Evolutionary conservation across 768 basidiomycete genomes (phyloP), one percentile per base, ranked within the genome.

Genomic region (Exidia glandulosa): DNA sequence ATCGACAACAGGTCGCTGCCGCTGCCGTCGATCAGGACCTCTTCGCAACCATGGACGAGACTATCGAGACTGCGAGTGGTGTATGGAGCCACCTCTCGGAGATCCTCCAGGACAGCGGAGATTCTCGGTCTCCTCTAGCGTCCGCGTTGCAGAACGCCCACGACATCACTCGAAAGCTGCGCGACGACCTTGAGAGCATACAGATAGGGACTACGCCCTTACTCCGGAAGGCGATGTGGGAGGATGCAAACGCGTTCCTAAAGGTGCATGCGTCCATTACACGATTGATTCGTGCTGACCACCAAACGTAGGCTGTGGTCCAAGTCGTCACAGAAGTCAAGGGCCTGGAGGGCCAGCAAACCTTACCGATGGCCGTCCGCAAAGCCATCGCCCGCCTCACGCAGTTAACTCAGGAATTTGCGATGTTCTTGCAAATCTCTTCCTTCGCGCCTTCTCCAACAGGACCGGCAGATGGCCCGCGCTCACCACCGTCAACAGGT

Each of bases 71-170:
- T 13, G 93, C 91, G 10, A 87, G 88, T 12, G 76, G 78, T 29
- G 87, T 91, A 27, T 97, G 93, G 90, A 77, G 84, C 60, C 80
- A 87, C 76, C 82, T 93, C 68, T 84, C 86, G 63, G 85, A 86
- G 59, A 77, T 87, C 62, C 71, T 90, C n/a, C 64, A 73, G 31
- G 78, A 81, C 32, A 69, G 75, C n/a, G 64, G 75, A 30, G 75
- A 76, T 52, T 61, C 70, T 16, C 72, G 72, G 31, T 70, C 69
- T 45, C 79, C 82, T 50, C 71, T 85, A 60, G 74, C 73, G 57
- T 83, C 81, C 32, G 76, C 73, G 31, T 74, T 94, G 9, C 76
- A 78, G 31, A 77, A 72, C 52, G 90, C 90, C 16, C 80, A 86
- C 66, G 73, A 74, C 27, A 76, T 85, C 4, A 93, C 92, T 1